Conservation (phyloP, 129 eudicot genomes). For the Gnaphalium uliginosum region DNA sequence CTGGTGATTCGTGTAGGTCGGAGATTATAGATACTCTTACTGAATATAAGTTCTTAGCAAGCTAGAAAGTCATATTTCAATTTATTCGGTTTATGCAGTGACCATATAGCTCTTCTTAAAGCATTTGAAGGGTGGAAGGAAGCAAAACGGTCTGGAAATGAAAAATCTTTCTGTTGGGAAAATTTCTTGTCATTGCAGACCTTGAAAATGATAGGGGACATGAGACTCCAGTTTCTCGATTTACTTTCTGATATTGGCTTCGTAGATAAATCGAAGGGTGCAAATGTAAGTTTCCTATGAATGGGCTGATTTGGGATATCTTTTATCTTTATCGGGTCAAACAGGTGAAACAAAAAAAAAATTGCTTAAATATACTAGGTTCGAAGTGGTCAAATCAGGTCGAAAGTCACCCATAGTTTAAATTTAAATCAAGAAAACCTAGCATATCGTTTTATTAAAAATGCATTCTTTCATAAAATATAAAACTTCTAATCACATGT, state of each 20-base stretch:
- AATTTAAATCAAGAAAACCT: too few relatives aligned
- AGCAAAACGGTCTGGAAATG: conserved; percentile 74
- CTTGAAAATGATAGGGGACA: conserved; percentile 92
- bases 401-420: background rate
- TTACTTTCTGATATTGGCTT: conserved; percentile 86
- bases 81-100: conserved; percentile 53
- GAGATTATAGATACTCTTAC: conserved; percentile 17
- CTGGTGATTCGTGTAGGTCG: conserved; percentile 99
- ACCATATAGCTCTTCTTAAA: conserved; percentile 92
- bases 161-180: conserved; percentile 85
- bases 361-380: background rate
- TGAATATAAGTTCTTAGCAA: background rate
- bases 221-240: conserved; percentile 83
- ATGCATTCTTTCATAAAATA: too few relatives aligned
- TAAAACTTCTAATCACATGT: too few relatives aligned
- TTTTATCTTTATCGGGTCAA: background rate
- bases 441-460: too few relatives aligned
- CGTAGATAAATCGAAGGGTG: conserved; percentile 77
- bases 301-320: background rate
- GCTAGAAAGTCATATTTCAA: background rate
- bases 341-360: background rate
- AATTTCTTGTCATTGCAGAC: conserved; percentile 78
- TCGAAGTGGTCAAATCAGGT: background rate
- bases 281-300: conserved; percentile 50
- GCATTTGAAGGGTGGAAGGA: conserved; percentile 96